Evolutionary conservation across 1,139 yeast species (phyloP), one percentile per base, ranked within the genome.

Genomic region (Scheffersomyces cryptocercus): DNA sequence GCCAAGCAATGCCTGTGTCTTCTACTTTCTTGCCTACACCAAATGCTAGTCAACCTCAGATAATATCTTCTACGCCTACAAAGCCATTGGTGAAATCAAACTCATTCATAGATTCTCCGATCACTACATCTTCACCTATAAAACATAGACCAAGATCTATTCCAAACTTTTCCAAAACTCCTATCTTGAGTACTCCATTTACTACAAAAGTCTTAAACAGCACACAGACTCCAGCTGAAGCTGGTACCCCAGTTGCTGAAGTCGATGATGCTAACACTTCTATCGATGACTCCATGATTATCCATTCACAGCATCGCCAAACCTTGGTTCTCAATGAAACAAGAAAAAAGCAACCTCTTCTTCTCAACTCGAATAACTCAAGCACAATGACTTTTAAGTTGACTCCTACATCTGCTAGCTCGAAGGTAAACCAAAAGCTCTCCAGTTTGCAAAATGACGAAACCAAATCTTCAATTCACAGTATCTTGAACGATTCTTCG

Each of bases 341-440:
- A 29, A 67, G 63, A 43, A 73, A 71, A 53, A 72, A 69, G 53
- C 76, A 68, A 46, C 75, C 74, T 16, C 50, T 49, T 12, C 58
- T 61, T 29, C 59, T 70, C 38, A 71, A 70, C 52, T 66, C 70
- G 11, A 52, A 51, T 28, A 59, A 51, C 34, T 58, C 68, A 29
- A 61, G 65, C 8, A 68, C 72, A 29, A 70, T 66, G 72, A 73
- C 77, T 4, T 73, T 73, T 56, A 73, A 71, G 50, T 64, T 73
- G 54, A 65, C 62, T 11, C 73, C 73, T 32, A 43, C 55, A 12
- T 20, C 26, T 20, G 26, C 26, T 20, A 32, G 40, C 28, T 36
- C 50, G 14, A 51, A 46, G 42, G 37, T 50, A n/a, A 49, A 45
- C 36, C 52, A 53, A 29, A 50, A 45, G 39, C 50, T 46, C 42